Evolutionary conservation across 2,329 filamentous ascomycete genomes (phyloP).

Genomic region (Neophaeococcomyces mojaviensis): DNA sequence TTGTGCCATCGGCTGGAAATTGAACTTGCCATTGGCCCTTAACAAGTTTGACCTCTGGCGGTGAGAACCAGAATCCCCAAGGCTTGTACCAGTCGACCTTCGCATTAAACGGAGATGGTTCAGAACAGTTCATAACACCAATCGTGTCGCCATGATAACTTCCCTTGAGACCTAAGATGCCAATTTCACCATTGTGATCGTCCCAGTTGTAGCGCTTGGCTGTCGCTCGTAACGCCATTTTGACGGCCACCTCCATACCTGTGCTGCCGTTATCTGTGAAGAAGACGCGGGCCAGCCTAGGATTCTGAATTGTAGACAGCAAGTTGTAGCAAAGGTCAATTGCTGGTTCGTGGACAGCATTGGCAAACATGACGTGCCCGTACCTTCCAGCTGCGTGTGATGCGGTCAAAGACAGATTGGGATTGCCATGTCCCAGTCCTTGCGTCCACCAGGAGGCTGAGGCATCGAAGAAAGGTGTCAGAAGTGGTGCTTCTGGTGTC

Average conservation of each 20-base stretch:
- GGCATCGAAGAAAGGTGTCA: conserved; percentile 67
- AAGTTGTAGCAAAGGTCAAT: conserved; percentile 60
- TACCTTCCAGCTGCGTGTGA: conserved; percentile 77
- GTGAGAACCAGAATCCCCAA: conserved; percentile 73
- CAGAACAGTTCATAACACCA: conserved; percentile 77
- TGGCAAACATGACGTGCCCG: conserved; percentile 82
- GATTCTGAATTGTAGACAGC: conserved; percentile 53
- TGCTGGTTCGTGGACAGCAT: conserved; percentile 70
- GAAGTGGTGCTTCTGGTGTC: conserved; percentile 27
- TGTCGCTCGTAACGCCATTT: conserved; percentile 71
- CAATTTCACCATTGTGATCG: conserved; percentile 45
- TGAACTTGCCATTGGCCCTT: conserved; percentile 60
- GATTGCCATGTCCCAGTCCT: conserved; percentile 72
- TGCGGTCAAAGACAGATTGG: conserved; percentile 62
- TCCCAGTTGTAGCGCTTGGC: conserved; percentile 59
- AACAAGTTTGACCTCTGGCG: conserved; percentile 61
- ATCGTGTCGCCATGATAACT: conserved; percentile 86
- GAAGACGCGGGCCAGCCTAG: conserved; percentile 63
- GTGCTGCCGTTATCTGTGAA: conserved; percentile 81
- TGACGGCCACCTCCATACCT: conserved; percentile 73
- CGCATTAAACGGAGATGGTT: conserved; percentile 69
- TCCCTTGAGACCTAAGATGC: conserved; percentile 66
- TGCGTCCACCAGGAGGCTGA: conserved; percentile 92
- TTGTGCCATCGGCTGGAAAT: conserved; percentile 37
- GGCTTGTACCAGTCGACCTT: conserved; percentile 82